Percentiles rank a stretch among this genome's conserved stretches.
These are phyloP conservation scores for Beta corolliflora DNA, from an alignment of 179 eudicot genomes.

Conservation along the genomic window DNA sequence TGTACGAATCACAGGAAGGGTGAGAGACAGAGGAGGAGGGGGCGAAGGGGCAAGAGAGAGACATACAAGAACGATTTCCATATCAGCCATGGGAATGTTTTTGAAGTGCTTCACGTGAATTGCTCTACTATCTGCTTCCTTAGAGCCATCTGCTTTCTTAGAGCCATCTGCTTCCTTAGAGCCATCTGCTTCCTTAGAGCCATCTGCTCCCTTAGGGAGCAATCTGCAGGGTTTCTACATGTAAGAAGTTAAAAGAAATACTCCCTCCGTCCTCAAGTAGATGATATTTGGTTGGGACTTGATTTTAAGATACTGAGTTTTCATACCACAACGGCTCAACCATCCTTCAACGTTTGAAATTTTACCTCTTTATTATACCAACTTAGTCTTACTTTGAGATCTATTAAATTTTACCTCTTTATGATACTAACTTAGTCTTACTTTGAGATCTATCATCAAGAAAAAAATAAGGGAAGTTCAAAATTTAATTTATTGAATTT, in stretches of 20 bases:
- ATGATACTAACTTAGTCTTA: too few species aligned
- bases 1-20: background rate
- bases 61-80: slow-evolving; percentile 89
- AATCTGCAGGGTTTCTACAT: slow-evolving; percentile 31
- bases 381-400: too few species aligned
- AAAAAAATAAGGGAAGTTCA: too few species aligned
- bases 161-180: slow-evolving; percentile 37
- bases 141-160: slow-evolving; percentile 17
- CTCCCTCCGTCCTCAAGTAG: too few species aligned
- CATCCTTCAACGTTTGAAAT: too few species aligned
- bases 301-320: too few species aligned
- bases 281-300: too few species aligned
- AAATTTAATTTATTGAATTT: too few species aligned
- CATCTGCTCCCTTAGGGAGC: slow-evolving; percentile 36
- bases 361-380: too few species aligned
- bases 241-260: slow-evolving; percentile 19
- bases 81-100: slow-evolving; percentile 96
- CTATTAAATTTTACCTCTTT: too few species aligned
- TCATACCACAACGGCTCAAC: too few species aligned
- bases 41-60: background rate
- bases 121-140: slow-evolving; percentile 55
- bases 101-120: slow-evolving; percentile 85
- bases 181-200: slow-evolving; percentile 19
- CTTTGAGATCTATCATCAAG: too few species aligned
- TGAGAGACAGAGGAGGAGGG: background rate